Evolutionary conservation across 192 early-diverging fungal genomes (phyloP), one percentile per base, ranked within the genome.

Genomic region (Coemansia sp.): DNA sequence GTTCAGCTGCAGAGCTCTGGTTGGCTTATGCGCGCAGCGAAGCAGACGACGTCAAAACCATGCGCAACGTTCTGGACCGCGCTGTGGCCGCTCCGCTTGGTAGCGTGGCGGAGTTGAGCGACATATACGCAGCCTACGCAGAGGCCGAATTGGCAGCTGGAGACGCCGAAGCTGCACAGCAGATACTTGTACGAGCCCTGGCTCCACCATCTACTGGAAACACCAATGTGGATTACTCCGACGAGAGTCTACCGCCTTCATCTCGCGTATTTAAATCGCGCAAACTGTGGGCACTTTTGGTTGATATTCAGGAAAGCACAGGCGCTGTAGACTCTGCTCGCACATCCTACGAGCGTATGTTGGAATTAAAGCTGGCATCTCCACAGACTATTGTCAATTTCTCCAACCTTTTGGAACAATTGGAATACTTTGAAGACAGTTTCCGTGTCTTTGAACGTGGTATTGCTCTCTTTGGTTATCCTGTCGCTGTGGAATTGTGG

Each of bases 401-500:
- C 74, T 94, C 94, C 12, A 82, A 73, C 30, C 95, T 92, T 67
- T 82, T 98, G 60, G 93, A 97, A 70, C 92, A 94, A 54, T 82
- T 91, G 61, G 84, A 87, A 48, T 95, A 88, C 82, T 96, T 88
- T 76, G 97, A 99, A 81, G 97, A 98, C 75, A 89, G 89, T 28
- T 99, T 93, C 84, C 88, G 89, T 71, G 92, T 92, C 4, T 99
- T 94, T 68, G 97, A 99, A 69, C 89, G 93, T 59, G 97, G 96
- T 8, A 94, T 99, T 67, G 91, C 93, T 12, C 71, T 88, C n/a
- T 98, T 99, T 69, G 94, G 94, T 18, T 97, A 91, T 69, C 96
- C 97, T 0, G 91, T 97, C 57, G 95, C 97, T 1, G 91, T 95
- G 69, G 97, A 99, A 63, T 83, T 99, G 44, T 99, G 97, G 97